Evolutionary conservation across 208 protist species (phyloP).

Genomic region (Leishmania tropica): DNA sequence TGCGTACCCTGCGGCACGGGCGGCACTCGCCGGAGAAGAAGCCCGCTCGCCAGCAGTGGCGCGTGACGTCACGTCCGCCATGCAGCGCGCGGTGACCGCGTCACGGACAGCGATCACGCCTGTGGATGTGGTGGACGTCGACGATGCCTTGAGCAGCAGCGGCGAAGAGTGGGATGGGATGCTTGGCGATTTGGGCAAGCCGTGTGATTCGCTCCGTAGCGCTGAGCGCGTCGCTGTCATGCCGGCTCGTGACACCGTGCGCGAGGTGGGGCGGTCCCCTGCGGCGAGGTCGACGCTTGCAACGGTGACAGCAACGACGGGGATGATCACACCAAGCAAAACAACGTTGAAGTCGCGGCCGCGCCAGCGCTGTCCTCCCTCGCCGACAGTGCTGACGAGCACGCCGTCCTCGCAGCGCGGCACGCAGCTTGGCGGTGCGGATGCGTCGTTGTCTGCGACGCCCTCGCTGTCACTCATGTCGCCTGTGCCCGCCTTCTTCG

Average conservation of each 20-base stretch:
- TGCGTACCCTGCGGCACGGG: background rate
- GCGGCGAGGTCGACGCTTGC: background rate
- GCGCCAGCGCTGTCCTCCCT: background rate
- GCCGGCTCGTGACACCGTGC: background rate
- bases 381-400: background rate
- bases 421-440: conserved; percentile 5
- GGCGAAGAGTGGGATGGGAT: background rate
- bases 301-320: background rate
- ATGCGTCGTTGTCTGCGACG: background rate
- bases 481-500: conserved; percentile 25
- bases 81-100: background rate
- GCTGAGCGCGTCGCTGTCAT: background rate
- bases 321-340: background rate
- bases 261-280: background rate
- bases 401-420: conserved; percentile 7
- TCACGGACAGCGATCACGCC: background rate
- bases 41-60: conserved; percentile 13
- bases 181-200: background rate
- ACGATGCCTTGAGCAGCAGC: conserved; percentile 1
- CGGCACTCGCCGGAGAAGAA: conserved; percentile 1
- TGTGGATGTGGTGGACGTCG: conserved; percentile 19
- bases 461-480: conserved; percentile 1
- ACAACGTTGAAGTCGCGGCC: background rate
- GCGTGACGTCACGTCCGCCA: background rate
- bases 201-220: background rate